Base-by-base conservation (phyloP, 1,284 basidiomycete species). In the Rhodotorula glutinis region DNA sequence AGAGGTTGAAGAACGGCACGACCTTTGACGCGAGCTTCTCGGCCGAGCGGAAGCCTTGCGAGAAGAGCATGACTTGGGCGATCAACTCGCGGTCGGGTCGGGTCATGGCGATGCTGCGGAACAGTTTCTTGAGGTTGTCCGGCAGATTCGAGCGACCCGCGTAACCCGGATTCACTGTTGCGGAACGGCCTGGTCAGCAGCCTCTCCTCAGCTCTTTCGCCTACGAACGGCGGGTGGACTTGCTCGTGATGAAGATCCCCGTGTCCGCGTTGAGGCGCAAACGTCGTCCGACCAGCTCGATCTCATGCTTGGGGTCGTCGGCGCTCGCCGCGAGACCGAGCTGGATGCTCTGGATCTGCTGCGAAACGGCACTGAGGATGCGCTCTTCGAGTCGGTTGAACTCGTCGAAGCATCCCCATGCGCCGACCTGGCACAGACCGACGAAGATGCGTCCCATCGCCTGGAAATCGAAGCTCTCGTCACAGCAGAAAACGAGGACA, bases 401-500 rank as follows among this genome's bases (percentile, higher is more conserved):
- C 74, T 78, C 76, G 68, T 97, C 93, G 80, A 97, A 97, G 78
- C 94, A 97, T 33, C 94, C 94, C 94, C 97, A 99, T 0, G 96
- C 96, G 47, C 96, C 97, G 47, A 98, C 96, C 82, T 98, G 92
- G 81, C 95, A 98, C 25, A 98, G 85, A 70, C 96, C 96, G 75
- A 98, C 88, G 78, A 98, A 98, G 76, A 98, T 98, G 75, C 96
- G 90, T 70, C 95, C 95, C 96, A 99, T 98, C 3, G 96, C 96
- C 78, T 98, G 93, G 84, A 98, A 98, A 80, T 99, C 97, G 79
- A 99, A 99, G 0, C 92, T 97, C 79, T 98, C 95, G 80, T 98
- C 96, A 77, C 96, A 99, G 79, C 96, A 98, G 82, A 99, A 98
- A 41, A 99, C 96, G 57, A 99, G 83, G 25, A 98, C 96, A 77